Base-by-base conservation (phyloP, 768 basidiomycete species). In the Amyloporia xantha region DNA sequence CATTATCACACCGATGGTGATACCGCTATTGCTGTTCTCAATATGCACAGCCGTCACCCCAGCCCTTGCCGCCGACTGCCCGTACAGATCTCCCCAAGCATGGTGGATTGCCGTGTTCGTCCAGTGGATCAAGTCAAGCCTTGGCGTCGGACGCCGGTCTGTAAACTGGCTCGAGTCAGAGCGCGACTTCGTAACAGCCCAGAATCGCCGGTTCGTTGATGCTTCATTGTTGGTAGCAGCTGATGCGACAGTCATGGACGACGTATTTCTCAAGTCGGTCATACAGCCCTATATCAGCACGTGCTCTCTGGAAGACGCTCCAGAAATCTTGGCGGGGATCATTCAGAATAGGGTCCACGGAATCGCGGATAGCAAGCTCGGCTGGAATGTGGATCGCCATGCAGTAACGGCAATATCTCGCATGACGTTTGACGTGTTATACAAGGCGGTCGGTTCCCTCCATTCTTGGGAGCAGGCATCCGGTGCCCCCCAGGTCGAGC, bases 201-300 rank as follows among this genome's bases (percentile, higher is more conserved):
- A 48, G 4, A 45, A 39, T 6, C 37, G 28, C 9, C 43, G 30
- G 9, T 33, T 33, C 30, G 30, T 52, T 19, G 54, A 55, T 26
- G 37, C 40, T 17, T 38, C 21, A 47, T 45, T n/a, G 26, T 52
- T 12, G 9, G 30, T 33, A 48, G 48, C 5, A 44, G 54, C 54
- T 5, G 54, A 55, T 38, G 45, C 48, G 36, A 46, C 48, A 11
- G 47, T 55, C 35, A 52, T 55, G 51, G 54, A 55, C 42, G 54
- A 55, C 21, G 40, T 48, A 15, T 55, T 55, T 39, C 46, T 55
- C n/a, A 39, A 48, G 6, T 33, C 21, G 2, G 49, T 52, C 26
- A 48, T 55, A 4, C 54, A 50, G 15, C 51, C 54, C 15, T 55
- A 50, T 39, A 47, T 55, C 23, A 30, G 23, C 36, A 50, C 51